phyloP scores from a whole-genome alignment of 2,329 filamentous ascomycete species.

The Neonectria magnoliae region DNA sequence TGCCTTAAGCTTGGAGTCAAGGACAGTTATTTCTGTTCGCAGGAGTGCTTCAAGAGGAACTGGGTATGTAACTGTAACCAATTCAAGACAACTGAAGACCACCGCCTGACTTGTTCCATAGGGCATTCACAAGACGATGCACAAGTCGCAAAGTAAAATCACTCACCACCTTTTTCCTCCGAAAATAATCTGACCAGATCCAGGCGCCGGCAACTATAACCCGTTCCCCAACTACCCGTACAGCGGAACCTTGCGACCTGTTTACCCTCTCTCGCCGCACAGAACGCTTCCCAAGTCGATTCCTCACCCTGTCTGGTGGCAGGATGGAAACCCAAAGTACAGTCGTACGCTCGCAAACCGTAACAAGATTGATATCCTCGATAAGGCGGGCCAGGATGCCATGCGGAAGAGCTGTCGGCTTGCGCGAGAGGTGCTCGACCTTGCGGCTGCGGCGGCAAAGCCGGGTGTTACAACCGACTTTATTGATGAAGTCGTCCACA shows the following conservation, averaged over 20 bases:
- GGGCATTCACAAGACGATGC: slow-evolving; percentile 77
- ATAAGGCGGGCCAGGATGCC: slow-evolving; percentile 80
- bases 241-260: slow-evolving; percentile 83
- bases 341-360: slow-evolving; percentile 70
- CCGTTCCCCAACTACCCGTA: slow-evolving; percentile 90
- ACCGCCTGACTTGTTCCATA: slow-evolving; percentile 50
- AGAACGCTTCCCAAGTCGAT: slow-evolving; percentile 83
- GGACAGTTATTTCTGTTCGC: slow-evolving; percentile 96
- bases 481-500: slow-evolving; percentile 94
- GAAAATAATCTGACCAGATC: slow-evolving; percentile 88
- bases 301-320: slow-evolving; percentile 85
- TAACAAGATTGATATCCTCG: slow-evolving; percentile 85
- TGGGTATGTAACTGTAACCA: slow-evolving; percentile 73
- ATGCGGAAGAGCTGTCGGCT: slow-evolving; percentile 94
- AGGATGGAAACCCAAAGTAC: slow-evolving; percentile 78
- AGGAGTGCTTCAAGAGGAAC: slow-evolving; percentile 98
- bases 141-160: slow-evolving; percentile 79
- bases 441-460: slow-evolving; percentile 82
- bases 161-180: slow-evolving; percentile 80
- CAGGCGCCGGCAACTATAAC: slow-evolving; percentile 90
- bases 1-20: slow-evolving; percentile 89
- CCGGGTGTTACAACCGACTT: slow-evolving; percentile 97
- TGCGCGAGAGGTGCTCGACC: slow-evolving; percentile 90
- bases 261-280: slow-evolving; percentile 82
- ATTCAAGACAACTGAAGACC: slow-evolving; percentile 26